These are phyloP conservation scores for Jaapia argillacea DNA, from an alignment of 768 basidiomycete species.

Conservation along the genomic window DNA sequence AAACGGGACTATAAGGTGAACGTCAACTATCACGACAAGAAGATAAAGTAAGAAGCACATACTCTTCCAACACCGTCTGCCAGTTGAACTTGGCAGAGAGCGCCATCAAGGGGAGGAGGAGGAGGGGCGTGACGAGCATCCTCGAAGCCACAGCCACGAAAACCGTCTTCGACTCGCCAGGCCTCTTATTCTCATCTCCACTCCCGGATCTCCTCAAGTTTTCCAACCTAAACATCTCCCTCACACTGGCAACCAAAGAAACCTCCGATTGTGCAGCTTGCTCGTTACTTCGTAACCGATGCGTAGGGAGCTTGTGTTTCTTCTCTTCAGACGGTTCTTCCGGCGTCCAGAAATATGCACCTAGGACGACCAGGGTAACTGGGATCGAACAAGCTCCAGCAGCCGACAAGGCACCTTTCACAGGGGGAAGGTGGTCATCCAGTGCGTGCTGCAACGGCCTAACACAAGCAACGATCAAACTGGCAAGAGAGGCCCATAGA, in stretches of 20 bases:
- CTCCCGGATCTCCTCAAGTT: conserved; percentile 2
- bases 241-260: conserved; percentile 31
- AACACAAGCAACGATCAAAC: conserved; percentile 68
- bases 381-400: conserved; percentile 81
- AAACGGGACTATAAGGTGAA: conserved; percentile 65
- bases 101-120: conserved; percentile 71
- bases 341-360: conserved; percentile 76
- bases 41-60: conserved; percentile 21
- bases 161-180: conserved; percentile 77
- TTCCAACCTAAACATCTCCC: conserved; percentile 26
- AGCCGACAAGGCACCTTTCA: conserved; percentile 56
- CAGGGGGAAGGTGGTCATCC: conserved; percentile 47
- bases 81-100: conserved; percentile 46
- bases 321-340: conserved; percentile 9
- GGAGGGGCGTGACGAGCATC: conserved; percentile 78
- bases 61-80: conserved; percentile 69
- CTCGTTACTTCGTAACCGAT: conserved; percentile 5
- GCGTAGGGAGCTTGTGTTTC: conserved; percentile 7
- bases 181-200: conserved; percentile 14
- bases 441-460: conserved; percentile 67
- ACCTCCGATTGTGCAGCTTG: conserved; percentile 16
- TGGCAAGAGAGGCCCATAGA: conserved; percentile 68
- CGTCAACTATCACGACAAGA: conserved; percentile 3
- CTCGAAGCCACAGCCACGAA: conserved; percentile 72
- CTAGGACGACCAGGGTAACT: conserved; percentile 82